Evolutionary conservation across 208 protist genomes (phyloP).

Genomic region (Acanthamoeba triangularis): DNA sequence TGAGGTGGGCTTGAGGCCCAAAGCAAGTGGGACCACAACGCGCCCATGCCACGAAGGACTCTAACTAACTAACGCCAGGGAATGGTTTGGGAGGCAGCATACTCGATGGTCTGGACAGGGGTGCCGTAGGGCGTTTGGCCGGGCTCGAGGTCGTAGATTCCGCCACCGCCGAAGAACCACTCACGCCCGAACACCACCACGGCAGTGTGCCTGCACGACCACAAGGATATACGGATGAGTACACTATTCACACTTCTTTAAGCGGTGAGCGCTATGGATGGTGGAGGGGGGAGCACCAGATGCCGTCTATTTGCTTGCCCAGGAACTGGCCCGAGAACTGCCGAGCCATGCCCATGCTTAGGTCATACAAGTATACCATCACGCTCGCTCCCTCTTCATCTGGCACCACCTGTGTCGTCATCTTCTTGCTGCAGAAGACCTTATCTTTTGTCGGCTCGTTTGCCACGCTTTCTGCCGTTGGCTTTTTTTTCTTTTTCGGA

Average conservation of each 20-base stretch:
- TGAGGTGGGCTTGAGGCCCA: too few relatives aligned
- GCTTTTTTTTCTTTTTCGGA: neutral
- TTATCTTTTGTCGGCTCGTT: too few relatives aligned
- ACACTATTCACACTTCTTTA: neutral
- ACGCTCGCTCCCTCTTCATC: constrained; percentile 50
- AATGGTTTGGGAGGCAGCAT: constrained; percentile 19
- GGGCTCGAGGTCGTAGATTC: constrained; percentile 69
- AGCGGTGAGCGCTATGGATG: neutral
- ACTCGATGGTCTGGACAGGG: constrained; percentile 76
- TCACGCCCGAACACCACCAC: constrained; percentile 72
- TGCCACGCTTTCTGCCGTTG: neutral
- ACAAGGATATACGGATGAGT: neutral
- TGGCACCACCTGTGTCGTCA: neutral
- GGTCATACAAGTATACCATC: constrained; percentile 68
- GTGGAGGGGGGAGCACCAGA: constrained; percentile 41
- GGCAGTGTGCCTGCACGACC: constrained; percentile 61
- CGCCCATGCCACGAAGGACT: too few relatives aligned
- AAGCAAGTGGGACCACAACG: too few relatives aligned
- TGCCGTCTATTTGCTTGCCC: constrained; percentile 75
- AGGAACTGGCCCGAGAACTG: constrained; percentile 75
- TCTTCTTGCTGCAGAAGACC: neutral
- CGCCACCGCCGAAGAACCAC: constrained; percentile 76
- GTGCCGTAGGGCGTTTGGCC: constrained; percentile 76
- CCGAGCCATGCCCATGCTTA: constrained; percentile 60
- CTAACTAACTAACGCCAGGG: too few relatives aligned